A percentile compares a stretch with the other conserved stretches of the same genome.
These are phyloP conservation scores for Lichtheimia ramosa DNA, from an alignment of 371 early-diverging fungal species.

Conservation along the genomic window DNA sequence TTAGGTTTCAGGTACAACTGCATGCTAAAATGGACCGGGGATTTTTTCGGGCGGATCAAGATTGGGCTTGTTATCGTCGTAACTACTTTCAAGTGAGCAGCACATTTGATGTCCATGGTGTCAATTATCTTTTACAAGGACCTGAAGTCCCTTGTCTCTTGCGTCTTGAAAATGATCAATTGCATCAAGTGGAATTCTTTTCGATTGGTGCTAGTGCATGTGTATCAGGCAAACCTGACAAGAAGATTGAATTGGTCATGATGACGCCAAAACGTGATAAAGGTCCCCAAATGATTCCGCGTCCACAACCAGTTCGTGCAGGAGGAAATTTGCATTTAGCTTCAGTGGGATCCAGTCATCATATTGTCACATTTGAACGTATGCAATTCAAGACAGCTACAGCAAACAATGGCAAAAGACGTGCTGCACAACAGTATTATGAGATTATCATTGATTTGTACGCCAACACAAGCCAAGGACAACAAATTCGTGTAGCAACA, in stretches of 20 bases:
- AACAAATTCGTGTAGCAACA: slow-evolving; percentile 53
- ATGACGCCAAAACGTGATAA: slow-evolving; percentile 88
- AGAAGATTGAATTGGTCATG: slow-evolving; percentile 75
- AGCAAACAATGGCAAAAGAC: slow-evolving; percentile 80
- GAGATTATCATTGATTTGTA: slow-evolving; percentile 59
- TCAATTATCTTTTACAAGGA: slow-evolving; percentile 23
- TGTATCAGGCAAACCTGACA: slow-evolving; percentile 51
- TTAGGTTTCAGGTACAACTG: slow-evolving; percentile 48
- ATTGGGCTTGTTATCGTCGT: slow-evolving; percentile 89
- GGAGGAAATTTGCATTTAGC: slow-evolving; percentile 46
- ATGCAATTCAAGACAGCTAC: slow-evolving; percentile 90
- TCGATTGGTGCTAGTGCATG: slow-evolving; percentile 62
- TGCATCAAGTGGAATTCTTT: slow-evolving; percentile 41
- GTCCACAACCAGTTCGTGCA: slow-evolving; percentile 45
- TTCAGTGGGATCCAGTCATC: slow-evolving; percentile 32
- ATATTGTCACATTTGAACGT: slow-evolving; percentile 74
- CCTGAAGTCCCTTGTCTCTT: slow-evolving; percentile 42
- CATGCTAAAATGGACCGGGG: slow-evolving; percentile 76
- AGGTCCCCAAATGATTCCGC: slow-evolving; percentile 75
- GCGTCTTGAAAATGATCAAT: slow-evolving; percentile 23
- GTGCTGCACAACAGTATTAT: slow-evolving; percentile 83
- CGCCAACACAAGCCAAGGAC: slow-evolving; percentile 54
- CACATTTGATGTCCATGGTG: slow-evolving; percentile 54
- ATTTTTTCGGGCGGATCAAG: slow-evolving; percentile 69
- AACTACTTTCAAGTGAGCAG: slow-evolving; percentile 85